Conservation (phyloP, 164 flowering plant species). For the Magnolia changhungtana region DNA sequence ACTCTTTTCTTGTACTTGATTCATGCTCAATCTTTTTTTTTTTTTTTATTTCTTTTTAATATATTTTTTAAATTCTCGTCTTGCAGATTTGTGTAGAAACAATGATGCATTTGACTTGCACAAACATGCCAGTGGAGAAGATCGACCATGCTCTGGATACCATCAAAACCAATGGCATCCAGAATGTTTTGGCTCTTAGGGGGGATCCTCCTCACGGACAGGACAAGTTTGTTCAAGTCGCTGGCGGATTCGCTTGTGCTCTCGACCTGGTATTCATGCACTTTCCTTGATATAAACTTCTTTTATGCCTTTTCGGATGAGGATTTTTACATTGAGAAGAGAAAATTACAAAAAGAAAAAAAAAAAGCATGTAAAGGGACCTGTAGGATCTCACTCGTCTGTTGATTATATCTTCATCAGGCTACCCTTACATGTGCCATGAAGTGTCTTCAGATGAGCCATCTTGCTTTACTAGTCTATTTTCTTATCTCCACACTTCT, state of each 20-base stretch:
- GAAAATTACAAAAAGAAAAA: not conserved
- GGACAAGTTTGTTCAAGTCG: constrained; percentile 87
- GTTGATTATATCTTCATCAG: not conserved
- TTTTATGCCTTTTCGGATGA: not conserved
- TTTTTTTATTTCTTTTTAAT: not conserved
- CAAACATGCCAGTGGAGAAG: constrained; percentile 96
- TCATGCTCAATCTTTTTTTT: not conserved
- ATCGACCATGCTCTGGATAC: constrained; percentile 79
- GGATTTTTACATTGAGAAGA: not conserved
- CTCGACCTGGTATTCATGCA: constrained; percentile 60
- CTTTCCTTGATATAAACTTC: not conserved
- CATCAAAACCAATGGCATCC: constrained; percentile 78
- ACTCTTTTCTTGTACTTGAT: not conserved
- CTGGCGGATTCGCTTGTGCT: constrained; percentile 94
- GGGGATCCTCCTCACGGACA: constrained; percentile 99
- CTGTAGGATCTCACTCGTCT: not conserved
- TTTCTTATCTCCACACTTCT: not conserved
- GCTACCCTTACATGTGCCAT: not conserved
- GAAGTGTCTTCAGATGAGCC: not conserved
- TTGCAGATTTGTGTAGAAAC: constrained; percentile 72
- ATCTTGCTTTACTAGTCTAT: not conserved
- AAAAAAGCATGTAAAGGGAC: not conserved
- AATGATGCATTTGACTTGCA: constrained; percentile 99
- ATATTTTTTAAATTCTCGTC: too few relatives aligned
- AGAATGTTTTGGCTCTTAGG: constrained; percentile 90